Base-by-base conservation (phyloP, 2,329 filamentous ascomycete species). In the Verticillium zaregamsianum region DNA sequence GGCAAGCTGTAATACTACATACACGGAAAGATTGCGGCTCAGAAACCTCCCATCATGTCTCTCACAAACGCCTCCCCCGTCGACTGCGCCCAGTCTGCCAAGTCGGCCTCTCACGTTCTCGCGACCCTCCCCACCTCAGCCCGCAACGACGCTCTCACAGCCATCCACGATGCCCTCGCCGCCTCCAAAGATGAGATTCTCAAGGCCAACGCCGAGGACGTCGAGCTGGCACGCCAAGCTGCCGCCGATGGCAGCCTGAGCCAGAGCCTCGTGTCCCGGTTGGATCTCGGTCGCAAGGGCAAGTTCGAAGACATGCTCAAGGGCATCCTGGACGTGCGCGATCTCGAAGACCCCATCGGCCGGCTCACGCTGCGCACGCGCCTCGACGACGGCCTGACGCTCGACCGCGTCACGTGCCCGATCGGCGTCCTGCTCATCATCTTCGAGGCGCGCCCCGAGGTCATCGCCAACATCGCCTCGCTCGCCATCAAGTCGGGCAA, bases 281-380 rank as follows among this genome's bases (percentile, higher is more conserved):
- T 99, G 64, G 94, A 99, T 75, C 81, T 99, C 57, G 88, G 87
- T 57, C 90, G 91, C 74, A 86, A 87, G 72, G 94, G 94, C 62
- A 98, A 98, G 79, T 99, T 90, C 82, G 93, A 97, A 71, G 95
- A 98, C 72, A 98, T 99, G 95, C 82, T 99, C 66, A 90, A 93
- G 79, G 95, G 95, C 31, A 96, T 99, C 64, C 77, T 96, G 63
- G 92, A 97, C 76, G 95, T 99, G 64, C 85, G 90, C 67, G 84
- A 86, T 58, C 82, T 99, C 32, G 85, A 90, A 57, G 95, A 99
- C 78, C 95, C 95, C 67, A 91, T 98, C 70, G 94, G 94, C 70
- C 90, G 90, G 72, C 83, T 95, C 60, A 93, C 92, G 49, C 81
- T 96, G 70, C 87, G 90, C 65, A 98, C 93, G 55, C 85, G 89